These are phyloP conservation scores for Leccinum solheimii DNA, from an alignment of 1,284 basidiomycete species.

Conservation along the genomic window DNA sequence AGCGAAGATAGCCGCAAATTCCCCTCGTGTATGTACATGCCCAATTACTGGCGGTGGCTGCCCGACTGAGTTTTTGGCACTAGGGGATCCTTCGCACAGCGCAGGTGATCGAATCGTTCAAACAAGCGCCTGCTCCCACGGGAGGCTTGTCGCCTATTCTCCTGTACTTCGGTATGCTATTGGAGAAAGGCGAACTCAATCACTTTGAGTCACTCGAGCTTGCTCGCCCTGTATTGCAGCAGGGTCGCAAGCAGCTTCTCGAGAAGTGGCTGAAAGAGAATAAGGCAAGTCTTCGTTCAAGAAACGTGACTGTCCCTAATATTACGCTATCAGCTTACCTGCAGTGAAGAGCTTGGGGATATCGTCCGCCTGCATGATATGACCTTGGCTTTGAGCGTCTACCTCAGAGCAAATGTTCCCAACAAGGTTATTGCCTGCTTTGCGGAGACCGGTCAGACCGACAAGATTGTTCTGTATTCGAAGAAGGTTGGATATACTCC, in stretches of 20 bases:
- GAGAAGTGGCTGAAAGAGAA: slow-evolving; percentile 99
- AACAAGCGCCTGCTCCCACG: slow-evolving; percentile 87
- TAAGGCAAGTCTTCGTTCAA: slow-evolving; percentile 60
- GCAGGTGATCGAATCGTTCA: slow-evolving; percentile 98
- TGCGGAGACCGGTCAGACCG: slow-evolving; percentile 97
- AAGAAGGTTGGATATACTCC: slow-evolving; percentile 97
- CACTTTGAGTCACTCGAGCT: slow-evolving; percentile 96
- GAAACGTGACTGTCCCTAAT: slow-evolving; percentile 13
- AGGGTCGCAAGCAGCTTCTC: slow-evolving; percentile 95
- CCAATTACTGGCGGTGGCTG: too few species aligned
- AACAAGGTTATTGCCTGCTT: slow-evolving; percentile 99
- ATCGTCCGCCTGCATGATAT: slow-evolving; percentile 96
- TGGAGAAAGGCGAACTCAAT: slow-evolving; percentile 98
- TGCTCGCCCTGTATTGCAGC: slow-evolving; percentile 93
- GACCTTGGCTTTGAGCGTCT: slow-evolving; percentile 98
- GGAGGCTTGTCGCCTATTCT: slow-evolving; percentile 96
- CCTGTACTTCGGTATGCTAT: slow-evolving; percentile 97
- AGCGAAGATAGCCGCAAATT: too few species aligned
- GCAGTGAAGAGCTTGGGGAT: slow-evolving; percentile 98
- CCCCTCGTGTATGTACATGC: too few species aligned
- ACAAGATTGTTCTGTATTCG: slow-evolving; percentile 97
- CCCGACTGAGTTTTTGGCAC: slow-evolving; percentile 16
- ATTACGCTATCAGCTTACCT: slow-evolving; percentile 71
- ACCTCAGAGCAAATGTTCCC: slow-evolving; percentile 96
- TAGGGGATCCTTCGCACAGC: slow-evolving; percentile 95